Evolutionary conservation across 2,329 filamentous ascomycete species (phyloP), one percentile per base, ranked within the genome.

Genomic region (Colletotrichum sp.): DNA sequence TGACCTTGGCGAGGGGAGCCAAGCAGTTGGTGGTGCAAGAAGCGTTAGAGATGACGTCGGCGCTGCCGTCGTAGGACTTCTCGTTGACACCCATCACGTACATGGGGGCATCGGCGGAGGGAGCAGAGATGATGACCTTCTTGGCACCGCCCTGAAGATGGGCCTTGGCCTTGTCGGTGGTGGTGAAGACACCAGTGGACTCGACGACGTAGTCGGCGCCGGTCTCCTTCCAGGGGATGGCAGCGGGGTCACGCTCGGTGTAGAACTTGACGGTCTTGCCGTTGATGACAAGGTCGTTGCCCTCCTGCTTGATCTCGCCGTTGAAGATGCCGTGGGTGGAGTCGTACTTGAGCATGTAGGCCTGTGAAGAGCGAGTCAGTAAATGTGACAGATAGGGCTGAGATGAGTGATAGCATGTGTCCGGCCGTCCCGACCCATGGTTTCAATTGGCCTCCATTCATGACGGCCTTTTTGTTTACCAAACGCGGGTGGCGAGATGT

Each of bases 21-120:
- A 99, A 90, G 94, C 97, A 99, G 95, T 99, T 99, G 92, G 97
- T 99, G 88, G 97, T 99, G 95, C 97, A 99, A 83, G 97, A 99
- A 83, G 97, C 97, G 92, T 99, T 99, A 90, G 97, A 99, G 90
- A 99, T 95, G 87, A 99, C 94, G 83, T 95, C 90, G 88, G 97
- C 92, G 87, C 95, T 95, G 86, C 94, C 93, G 88, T 95, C 96
- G 94, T 99, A 99, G 83, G 89, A 91, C 88, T 96, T 92, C 90
- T 99, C 91, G 93, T 99, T 99, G 91, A 99, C 97, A 87, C 97
- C 97, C 93, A 98, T 98, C 86, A 99, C 97, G 93, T 98, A 99
- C 97, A 99, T 99, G 87, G 96, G 96, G 85, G 97, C 97, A 90
- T 99, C 97, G 81, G 95, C 94, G 79, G 95, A 98, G 84, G 95